Percentiles rank a stretch among this genome's conserved stretches.
Evolutionary conservation across 768 basidiomycete species (phyloP).

Genomic region (Collybia nuda): DNA sequence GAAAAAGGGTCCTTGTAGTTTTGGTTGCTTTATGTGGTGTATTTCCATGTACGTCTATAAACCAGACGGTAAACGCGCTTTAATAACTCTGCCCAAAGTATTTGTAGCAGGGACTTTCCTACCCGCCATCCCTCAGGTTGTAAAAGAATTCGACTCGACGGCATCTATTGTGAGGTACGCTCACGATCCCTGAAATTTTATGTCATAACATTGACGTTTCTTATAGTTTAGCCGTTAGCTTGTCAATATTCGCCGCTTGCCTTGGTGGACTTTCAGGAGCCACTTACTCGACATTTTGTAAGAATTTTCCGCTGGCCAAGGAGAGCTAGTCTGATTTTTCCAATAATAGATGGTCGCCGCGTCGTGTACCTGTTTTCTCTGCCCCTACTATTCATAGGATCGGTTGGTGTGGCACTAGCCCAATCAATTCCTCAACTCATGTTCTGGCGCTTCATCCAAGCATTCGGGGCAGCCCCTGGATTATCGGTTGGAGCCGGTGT

Average conservation of each 20-base stretch:
- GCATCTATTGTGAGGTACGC: slow-evolving; percentile 55
- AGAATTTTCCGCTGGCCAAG: slow-evolving; percentile 8
- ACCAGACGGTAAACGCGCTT: background rate
- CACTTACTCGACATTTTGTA: slow-evolving; percentile 39
- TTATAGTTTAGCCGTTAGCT: slow-evolving; percentile 33
- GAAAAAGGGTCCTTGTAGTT: slow-evolving; percentile 54
- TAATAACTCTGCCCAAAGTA: slow-evolving; percentile 36
- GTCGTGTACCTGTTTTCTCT: slow-evolving; percentile 57
- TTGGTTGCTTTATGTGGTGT: slow-evolving; percentile 64
- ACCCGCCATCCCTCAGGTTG: slow-evolving; percentile 74
- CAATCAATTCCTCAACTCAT: slow-evolving; percentile 44
- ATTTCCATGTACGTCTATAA: slow-evolving; percentile 49
- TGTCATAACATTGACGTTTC: background rate
- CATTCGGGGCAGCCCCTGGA: slow-evolving; percentile 58
- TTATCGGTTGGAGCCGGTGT: slow-evolving; percentile 51
- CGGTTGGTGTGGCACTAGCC: slow-evolving; percentile 55
- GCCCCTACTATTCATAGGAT: slow-evolving; percentile 57
- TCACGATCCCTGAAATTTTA: background rate
- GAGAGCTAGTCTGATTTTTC: background rate
- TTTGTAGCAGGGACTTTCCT: slow-evolving; percentile 71
- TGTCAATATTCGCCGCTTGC: slow-evolving; percentile 31
- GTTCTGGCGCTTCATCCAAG: slow-evolving; percentile 60
- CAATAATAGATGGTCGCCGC: slow-evolving; percentile 54
- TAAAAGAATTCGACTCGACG: slow-evolving; percentile 60
- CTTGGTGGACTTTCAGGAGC: slow-evolving; percentile 31